Base-by-base conservation (phyloP, 129 eudicot genomes). In the Flaveria bidentis region DNA sequence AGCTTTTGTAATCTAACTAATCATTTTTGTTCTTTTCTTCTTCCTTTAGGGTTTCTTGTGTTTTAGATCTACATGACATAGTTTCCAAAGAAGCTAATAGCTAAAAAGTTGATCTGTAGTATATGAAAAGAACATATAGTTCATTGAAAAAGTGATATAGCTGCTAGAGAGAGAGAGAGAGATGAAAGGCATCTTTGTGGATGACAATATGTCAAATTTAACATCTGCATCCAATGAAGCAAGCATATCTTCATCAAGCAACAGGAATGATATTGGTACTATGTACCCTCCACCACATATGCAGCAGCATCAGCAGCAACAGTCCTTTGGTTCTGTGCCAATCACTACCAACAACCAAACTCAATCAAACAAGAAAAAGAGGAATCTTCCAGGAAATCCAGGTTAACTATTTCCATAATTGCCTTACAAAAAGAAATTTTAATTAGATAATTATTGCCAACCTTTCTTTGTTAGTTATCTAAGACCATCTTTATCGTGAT, bases 301-400 rank as follows among this genome's bases (percentile, higher is more conserved):
- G 42, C 87, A 82, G n/a, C n/a, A n/a, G n/a, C n/a, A n/a, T 12
- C 78, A 84, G 67, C 39, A 78, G 42, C 87, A 82, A 9, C 78
- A 84, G 71, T 67, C 83, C 79, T 79, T 82, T 79, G 89, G 82
- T 70, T 75, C 88, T 75, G 75, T 82, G 80, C 80, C 76, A 63
- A 51, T 79, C 78, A 78, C 52, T 45, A 78, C 36, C 69, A 81
- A 22, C 80, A 75, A 12, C 61, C 85, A 76, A 63, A 62, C 69
- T 83, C 89, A 77, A 62, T 80, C 79, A 73, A 67, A 87, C 63
- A 89, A 89, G 89, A 89, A 82, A 83, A 86, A 82, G 72, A 84
- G 95, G 84, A 89, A 86, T 79, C 91, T 86, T 30, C 91, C 95
- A 5, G 95, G 95, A 66, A 84, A 89, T 84, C 95, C 95, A 71